phyloP scores from a whole-genome alignment of 805 yeast genomes.

The Yarrowia osloensis region DNA sequence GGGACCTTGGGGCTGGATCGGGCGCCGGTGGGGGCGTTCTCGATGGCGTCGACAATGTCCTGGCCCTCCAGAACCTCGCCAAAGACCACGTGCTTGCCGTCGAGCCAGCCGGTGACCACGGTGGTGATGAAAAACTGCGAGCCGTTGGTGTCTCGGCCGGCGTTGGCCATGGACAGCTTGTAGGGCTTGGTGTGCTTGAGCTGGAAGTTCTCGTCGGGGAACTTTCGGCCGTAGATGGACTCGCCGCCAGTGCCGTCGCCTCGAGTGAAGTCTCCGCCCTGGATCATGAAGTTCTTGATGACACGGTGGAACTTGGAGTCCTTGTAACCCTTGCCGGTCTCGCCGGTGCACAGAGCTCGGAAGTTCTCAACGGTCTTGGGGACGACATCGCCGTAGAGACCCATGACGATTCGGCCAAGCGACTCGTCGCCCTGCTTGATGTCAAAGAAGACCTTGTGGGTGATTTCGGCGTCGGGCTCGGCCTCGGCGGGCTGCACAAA shows the following conservation, averaged over 20 bases:
- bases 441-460: constrained; percentile 84
- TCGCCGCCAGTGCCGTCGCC: constrained; percentile 70
- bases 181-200: constrained; percentile 61
- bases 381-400: constrained; percentile 81
- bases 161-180: constrained; percentile 73
- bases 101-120: constrained; percentile 86
- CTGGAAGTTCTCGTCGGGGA: constrained; percentile 76
- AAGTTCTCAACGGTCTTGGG: constrained; percentile 91
- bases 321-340: constrained; percentile 66
- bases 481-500: constrained; percentile 29
- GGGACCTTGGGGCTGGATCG: constrained; percentile 73
- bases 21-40: constrained; percentile 64
- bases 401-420: constrained; percentile 82
- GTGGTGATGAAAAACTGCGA: constrained; percentile 96
- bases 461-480: constrained; percentile 50
- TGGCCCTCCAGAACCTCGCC: constrained; percentile 86
- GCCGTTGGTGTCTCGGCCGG: constrained; percentile 73
- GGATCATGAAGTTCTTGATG: constrained; percentile 72
- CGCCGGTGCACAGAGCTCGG: constrained; percentile 74
- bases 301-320: constrained; percentile 72
- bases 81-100: constrained; percentile 93
- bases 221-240: constrained; percentile 73
- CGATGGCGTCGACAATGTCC: constrained; percentile 77
- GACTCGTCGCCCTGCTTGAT: constrained; percentile 73
- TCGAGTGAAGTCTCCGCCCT: constrained; percentile 81